Conservation (phyloP, 345 rosid species). For the Linum tenue region DNA sequence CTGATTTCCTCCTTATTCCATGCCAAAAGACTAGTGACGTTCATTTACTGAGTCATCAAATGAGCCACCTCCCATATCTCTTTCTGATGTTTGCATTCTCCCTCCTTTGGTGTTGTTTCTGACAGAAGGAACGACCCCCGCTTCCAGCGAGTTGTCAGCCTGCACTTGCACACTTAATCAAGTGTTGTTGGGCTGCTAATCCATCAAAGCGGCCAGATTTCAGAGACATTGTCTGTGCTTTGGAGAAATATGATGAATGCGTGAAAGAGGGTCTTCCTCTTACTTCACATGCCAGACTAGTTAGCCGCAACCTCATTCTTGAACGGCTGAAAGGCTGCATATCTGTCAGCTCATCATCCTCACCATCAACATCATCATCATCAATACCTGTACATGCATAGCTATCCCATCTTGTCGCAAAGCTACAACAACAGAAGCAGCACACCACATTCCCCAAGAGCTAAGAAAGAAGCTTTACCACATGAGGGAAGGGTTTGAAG, state of each 20-base stretch:
- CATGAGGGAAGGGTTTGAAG: neutral
- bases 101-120: constrained; percentile 8
- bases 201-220: constrained; percentile 89
- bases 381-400: constrained; percentile 72
- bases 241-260: constrained; percentile 80
- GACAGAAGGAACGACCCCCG: constrained; percentile 87
- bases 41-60: neutral
- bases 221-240: constrained; percentile 60
- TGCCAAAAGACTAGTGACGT: too few relatives aligned
- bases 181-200: constrained; percentile 83
- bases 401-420: constrained; percentile 6
- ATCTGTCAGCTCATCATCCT: constrained; percentile 42
- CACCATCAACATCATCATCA: constrained; percentile 10
- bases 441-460: neutral
- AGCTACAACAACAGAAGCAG: neutral
- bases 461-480: neutral
- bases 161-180: constrained; percentile 77
- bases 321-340: constrained; percentile 71
- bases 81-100: neutral
- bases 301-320: constrained; percentile 49
- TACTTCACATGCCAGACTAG: constrained; percentile 59
- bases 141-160: constrained; percentile 89
- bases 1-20: neutral
- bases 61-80: neutral
- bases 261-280: constrained; percentile 86